Base-by-base conservation (phyloP, 2,329 filamentous ascomycete genomes). In the Malbranchea cinnamomea region DNA sequence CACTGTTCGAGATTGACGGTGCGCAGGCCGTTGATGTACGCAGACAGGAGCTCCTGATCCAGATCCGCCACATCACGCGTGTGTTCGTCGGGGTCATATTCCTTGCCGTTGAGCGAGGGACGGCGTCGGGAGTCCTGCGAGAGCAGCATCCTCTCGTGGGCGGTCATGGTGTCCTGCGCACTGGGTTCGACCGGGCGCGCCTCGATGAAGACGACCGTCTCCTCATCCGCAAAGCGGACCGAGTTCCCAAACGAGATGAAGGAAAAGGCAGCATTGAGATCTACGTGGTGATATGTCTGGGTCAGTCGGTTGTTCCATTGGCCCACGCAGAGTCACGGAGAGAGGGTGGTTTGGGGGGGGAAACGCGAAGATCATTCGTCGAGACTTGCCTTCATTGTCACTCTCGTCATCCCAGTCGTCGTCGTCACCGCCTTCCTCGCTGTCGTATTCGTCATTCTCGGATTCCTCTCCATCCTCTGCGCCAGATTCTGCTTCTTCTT, bases 1-100 rank as follows among this genome's bases (percentile, higher is more conserved):
- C 56, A 57, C 25, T 46, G 42, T n/a, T 41, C 37, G 16, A 48
- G 42, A 10, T 44, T 36, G 20, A 54, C 47, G 2, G 49, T 54
- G 19, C 51, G 49, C n/a, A 59, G 52, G 10, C 54, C 55, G 28
- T 58, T 58, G 40, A 59, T 53, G 37, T 55, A 57, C 7, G 54
- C 56, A 14, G 49, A 39, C 30, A 59, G 56, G 4, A 57, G 41
- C 16, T 46, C 43, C 23, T 49, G 51, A 32, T 59, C 56, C 13
- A 57, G 37, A 15, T 57, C 53, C 11, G 58, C 33, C 18, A 46
- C 42, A 31, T 59, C 56, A 16, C 40, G 43, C 5, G 50, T 40
- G 34, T 54, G 49, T 24, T 57, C 52, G 14, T 55, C 52, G 9
- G 49, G 46, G 24, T 36, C 36, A 18, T 30, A 36, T 14, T 31